Base-by-base conservation (phyloP, 2,329 filamentous ascomycete genomes). In the Aureobasidium sp. region DNA sequence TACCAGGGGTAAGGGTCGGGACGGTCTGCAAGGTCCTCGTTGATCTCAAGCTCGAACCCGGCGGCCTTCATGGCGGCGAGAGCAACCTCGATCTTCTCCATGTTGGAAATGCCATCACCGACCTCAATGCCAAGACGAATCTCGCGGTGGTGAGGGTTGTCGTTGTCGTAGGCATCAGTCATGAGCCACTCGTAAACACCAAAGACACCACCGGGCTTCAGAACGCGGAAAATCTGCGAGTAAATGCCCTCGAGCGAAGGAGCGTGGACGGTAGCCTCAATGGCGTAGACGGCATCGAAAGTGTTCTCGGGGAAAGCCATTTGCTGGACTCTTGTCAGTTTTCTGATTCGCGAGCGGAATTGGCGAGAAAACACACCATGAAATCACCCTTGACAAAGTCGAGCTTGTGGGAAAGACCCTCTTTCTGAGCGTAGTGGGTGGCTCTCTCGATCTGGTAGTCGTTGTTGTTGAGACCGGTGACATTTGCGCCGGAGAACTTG, bases 181-280 rank as follows among this genome's bases (percentile, higher is more conserved):
- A 98, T 97, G 66, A 97, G 78, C 93, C 93, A 97, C 73, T 98
- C 93, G 74, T 97, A 98, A 49, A 97, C 91, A 67, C 91, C 93
- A 64, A 97, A 98, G 48, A 89, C 78, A 69, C 93, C 91, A 56
- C 93, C 93, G 17, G 93, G 93, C 79, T 97, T 98, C 59, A 98
- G 79, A 19, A 96, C 90, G 42, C 88, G 87, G 80, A 85, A 90
- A 65, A 97, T 97, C 71, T 97, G 86, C 68, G 82, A 85, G 76
- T 98, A 98, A 60, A 96, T 90, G 55, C 88, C 90, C 65, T 90
- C 86, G 6, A 97, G 82, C 39, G 83, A 86, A 37, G 91, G 93
- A 0, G 93, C 93, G 69, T 98, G 93, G 47, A 94, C 88, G 3
- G 93, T 98, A 3, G 93, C 93, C 74, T 98, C 93, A 62, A 98